These are phyloP conservation scores for Podaxis carcinomalis DNA, from an alignment of 768 basidiomycete genomes.

Conservation along the genomic window DNA sequence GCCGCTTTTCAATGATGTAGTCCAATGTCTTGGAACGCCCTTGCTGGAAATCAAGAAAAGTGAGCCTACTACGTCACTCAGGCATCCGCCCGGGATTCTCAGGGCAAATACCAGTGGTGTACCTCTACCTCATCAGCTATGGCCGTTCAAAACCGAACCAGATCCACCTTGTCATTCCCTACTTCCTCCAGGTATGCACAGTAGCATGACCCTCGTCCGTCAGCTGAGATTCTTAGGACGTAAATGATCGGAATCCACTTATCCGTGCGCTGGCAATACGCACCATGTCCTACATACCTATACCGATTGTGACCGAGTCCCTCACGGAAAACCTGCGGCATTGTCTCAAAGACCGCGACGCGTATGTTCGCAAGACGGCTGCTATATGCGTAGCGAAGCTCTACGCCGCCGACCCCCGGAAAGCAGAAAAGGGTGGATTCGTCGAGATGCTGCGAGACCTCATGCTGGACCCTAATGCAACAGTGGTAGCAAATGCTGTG, in stretches of 20 bases:
- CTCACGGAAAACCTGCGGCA: slow-evolving; percentile 89
- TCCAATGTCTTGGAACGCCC: slow-evolving; percentile 93
- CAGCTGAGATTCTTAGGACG: slow-evolving; percentile 59
- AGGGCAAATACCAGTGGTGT: slow-evolving; percentile 69
- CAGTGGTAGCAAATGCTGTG: slow-evolving; percentile 95
- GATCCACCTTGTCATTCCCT: slow-evolving; percentile 86
- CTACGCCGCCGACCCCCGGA: slow-evolving; percentile 81
- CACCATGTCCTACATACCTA: slow-evolving; percentile 98
- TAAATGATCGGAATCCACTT: slow-evolving; percentile 92
- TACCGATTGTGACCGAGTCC: slow-evolving; percentile 81
- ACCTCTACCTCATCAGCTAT: slow-evolving; percentile 96
- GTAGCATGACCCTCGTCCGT: not conserved
- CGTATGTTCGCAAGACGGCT: slow-evolving; percentile 98
- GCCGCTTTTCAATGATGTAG: slow-evolving; percentile 90
- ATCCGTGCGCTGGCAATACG: slow-evolving; percentile 96
- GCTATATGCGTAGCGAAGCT: slow-evolving; percentile 97
- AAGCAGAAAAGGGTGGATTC: slow-evolving; percentile 87
- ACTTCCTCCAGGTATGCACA: slow-evolving; percentile 73
- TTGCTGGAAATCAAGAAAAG: slow-evolving; percentile 99
- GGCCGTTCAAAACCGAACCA: slow-evolving; percentile 92
- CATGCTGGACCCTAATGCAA: slow-evolving; percentile 91
- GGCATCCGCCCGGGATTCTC: slow-evolving; percentile 10
- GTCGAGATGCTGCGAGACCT: slow-evolving; percentile 89
- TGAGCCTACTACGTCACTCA: slow-evolving; percentile 32
- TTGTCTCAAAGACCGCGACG: slow-evolving; percentile 89